Evolutionary conservation across 305 asterid genomes (phyloP).

Genomic region (Fraxinus ornus): DNA sequence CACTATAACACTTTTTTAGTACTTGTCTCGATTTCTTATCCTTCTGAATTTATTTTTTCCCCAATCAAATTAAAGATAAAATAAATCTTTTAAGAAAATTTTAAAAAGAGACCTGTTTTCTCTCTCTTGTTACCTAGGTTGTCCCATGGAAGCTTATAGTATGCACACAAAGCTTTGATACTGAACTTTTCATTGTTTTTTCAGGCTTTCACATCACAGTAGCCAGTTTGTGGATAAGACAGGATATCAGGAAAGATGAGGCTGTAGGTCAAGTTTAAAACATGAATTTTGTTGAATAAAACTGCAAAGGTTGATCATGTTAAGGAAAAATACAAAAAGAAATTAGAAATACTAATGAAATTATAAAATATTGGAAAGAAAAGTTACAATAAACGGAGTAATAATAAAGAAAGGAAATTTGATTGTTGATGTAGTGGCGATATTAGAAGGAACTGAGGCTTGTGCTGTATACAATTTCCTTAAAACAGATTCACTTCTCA

Average conservation of each 20-base stretch:
- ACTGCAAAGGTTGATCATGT: too few relatives aligned
- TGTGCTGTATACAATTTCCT: too few relatives aligned
- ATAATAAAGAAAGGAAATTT: too few relatives aligned
- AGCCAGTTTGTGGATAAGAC: neutral
- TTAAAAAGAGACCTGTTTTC: neutral
- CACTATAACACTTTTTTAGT: conserved; percentile 72
- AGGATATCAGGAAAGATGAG: neutral
- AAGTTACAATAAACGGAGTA: too few relatives aligned
- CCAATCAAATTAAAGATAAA: neutral
- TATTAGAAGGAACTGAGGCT: too few relatives aligned
- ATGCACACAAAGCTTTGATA: neutral
- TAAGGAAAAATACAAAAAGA: too few relatives aligned
- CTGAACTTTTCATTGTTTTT: neutral
- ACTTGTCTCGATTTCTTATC: neutral
- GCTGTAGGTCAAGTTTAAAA: neutral
- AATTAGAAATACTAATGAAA: too few relatives aligned
- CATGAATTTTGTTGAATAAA: neutral
- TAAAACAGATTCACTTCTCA: too few relatives aligned
- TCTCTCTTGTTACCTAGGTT: neutral
- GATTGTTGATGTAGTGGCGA: too few relatives aligned
- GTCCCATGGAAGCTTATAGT: neutral
- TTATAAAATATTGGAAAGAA: too few relatives aligned
- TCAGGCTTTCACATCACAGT: conserved; percentile 60
- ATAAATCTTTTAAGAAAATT: neutral
- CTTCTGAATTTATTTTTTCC: neutral